phyloP scores from a whole-genome alignment of 257 asterid genomes.

The Schizonepeta tenuifolia region DNA sequence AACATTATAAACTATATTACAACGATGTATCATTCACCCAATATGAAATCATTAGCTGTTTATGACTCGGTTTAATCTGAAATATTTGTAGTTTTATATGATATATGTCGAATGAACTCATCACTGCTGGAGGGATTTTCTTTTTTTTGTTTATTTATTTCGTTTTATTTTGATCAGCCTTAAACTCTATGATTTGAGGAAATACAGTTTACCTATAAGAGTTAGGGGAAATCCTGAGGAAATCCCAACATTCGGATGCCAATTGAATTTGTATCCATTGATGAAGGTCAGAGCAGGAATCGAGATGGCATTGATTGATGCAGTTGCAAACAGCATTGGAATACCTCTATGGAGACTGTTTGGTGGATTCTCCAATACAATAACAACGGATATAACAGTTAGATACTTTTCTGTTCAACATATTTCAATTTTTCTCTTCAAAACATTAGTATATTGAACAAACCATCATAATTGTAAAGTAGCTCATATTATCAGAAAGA shows the following conservation, averaged over 20 bases:
- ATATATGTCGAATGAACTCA: neutral
- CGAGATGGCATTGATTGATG: conserved; percentile 96
- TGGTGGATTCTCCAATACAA: conserved; percentile 75
- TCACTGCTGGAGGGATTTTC: neutral
- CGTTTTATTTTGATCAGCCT: neutral
- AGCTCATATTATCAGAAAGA: neutral
- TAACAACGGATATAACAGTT: conserved; percentile 89
- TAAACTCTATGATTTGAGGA: neutral
- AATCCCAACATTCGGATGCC: conserved; percentile 23
- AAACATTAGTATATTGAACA: neutral
- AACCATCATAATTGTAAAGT: conserved; percentile 14
- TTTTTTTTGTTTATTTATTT: neutral
- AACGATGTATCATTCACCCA: neutral
- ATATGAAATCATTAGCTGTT: neutral
- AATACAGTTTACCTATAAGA: neutral
- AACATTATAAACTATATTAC: conserved; percentile 1
- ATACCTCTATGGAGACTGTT: conserved; percentile 87
- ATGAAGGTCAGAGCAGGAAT: conserved; percentile 94
- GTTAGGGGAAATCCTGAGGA: neutral
- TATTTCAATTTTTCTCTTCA: neutral
- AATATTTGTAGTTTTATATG: neutral
- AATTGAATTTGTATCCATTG: conserved; percentile 37
- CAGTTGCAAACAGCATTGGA: conserved; percentile 80
- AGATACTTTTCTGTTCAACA: conserved; percentile 33
- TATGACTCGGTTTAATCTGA: neutral